A percentile compares a stretch with the other conserved stretches of the same genome.
These are phyloP conservation scores for Begonia peltatifolia DNA, from an alignment of 306 rosid genomes.

Conservation along the genomic window DNA sequence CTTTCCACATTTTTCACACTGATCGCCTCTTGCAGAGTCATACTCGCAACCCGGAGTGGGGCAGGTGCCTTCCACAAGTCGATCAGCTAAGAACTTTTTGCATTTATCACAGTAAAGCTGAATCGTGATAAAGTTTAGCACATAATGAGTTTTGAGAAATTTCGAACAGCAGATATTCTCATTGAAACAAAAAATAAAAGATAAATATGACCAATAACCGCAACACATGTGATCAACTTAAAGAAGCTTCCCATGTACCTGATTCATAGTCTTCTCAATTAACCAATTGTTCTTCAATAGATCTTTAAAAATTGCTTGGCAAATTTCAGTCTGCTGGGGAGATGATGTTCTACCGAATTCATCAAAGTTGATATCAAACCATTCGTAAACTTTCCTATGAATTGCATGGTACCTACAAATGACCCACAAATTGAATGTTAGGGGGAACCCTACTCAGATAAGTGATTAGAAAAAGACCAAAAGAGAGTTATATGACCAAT, in stretches of 20 bases:
- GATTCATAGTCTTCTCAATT: conserved; percentile 75
- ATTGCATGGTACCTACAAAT: conserved; percentile 56
- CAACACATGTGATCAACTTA: too few species aligned
- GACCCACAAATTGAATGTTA: background rate
- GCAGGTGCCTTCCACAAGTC: conserved; percentile 87
- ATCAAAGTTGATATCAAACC: conserved; percentile 86
- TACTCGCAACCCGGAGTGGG: conserved; percentile 67
- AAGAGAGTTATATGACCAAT: background rate
- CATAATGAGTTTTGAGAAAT: too few species aligned
- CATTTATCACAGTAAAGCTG: conserved; percentile 88
- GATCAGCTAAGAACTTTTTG: conserved; percentile 73
- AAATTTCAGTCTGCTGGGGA: conserved; percentile 81
- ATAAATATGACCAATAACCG: too few species aligned
- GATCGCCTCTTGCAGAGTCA: conserved; percentile 93
- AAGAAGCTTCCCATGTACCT: conserved; percentile 24
- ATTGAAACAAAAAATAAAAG: too few species aligned
- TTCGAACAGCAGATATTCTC: too few species aligned
- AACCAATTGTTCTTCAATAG: conserved; percentile 64
- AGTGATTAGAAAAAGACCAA: background rate
- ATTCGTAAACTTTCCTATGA: conserved; percentile 70
- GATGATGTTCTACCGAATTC: conserved; percentile 85
- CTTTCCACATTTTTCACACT: conserved; percentile 91
- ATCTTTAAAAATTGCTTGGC: conserved; percentile 66
- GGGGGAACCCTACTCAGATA: background rate
- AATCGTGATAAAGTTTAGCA: conserved; percentile 12